Conservation (phyloP, 441 rosid genomes). For the Kokia cookei region DNA sequence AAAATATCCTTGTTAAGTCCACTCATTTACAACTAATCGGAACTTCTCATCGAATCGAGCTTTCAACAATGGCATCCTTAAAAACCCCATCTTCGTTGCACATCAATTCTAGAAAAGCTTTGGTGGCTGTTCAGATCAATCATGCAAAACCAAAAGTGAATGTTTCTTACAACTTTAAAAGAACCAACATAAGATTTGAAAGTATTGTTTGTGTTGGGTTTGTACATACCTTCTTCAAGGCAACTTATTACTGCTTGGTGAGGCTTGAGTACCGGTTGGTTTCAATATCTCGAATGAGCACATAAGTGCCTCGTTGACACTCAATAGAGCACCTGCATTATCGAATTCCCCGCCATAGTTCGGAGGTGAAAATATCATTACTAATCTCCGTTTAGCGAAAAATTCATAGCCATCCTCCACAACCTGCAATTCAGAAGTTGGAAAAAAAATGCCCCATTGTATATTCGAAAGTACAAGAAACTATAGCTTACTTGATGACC, state of each 20-base stretch:
- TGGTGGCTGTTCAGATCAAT: constrained; percentile 40
- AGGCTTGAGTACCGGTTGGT: constrained; percentile 36
- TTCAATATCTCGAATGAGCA: constrained; percentile 94
- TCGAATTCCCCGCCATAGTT: constrained; percentile 99
- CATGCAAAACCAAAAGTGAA: neutral
- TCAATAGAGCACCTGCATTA: constrained; percentile 85
- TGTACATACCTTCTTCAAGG: constrained; percentile 64
- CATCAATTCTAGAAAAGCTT: constrained; percentile 40
- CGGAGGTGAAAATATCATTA: constrained; percentile 93
- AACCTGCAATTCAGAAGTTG: constrained; percentile 43
- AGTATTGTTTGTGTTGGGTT: neutral
- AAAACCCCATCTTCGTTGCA: constrained; percentile 1
- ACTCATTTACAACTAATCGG: neutral
- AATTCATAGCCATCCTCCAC: constrained; percentile 98
- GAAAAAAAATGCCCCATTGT: neutral
- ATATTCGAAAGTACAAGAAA: neutral
- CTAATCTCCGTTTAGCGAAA: constrained; percentile 78
- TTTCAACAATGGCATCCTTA: constrained; percentile 7
- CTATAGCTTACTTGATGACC: constrained; percentile 79
- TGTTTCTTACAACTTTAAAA: neutral
- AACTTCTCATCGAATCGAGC: constrained; percentile 2
- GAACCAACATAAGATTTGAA: neutral
- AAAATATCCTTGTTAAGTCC: neutral
- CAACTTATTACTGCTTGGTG: constrained; percentile 37
- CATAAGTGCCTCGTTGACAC: constrained; percentile 69